phyloP scores from a whole-genome alignment of 2,329 filamentous ascomycete genomes.

The Mollisiaceae sp. region DNA sequence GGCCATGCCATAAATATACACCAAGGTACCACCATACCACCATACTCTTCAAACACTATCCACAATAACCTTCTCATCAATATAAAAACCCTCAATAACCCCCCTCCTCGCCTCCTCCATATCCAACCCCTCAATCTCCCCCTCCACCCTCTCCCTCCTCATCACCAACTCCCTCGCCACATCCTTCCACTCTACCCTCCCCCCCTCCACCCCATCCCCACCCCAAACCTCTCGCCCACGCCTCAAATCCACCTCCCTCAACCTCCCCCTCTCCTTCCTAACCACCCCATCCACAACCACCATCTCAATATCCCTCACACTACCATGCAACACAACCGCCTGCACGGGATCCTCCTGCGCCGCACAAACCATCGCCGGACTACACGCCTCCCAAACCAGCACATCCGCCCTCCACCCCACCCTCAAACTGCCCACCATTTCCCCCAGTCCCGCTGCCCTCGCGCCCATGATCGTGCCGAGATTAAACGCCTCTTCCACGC shows the following conservation, averaged over 20 bases:
- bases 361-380: conserved; percentile 48
- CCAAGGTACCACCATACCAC: neutral
- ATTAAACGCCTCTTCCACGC: conserved; percentile 53
- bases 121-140: conserved; percentile 42
- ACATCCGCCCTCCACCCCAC: conserved; percentile 55
- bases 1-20: no score
- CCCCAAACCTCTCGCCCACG: conserved; percentile 22
- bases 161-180: conserved; percentile 41
- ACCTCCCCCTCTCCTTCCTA: conserved; percentile 44
- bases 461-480: conserved; percentile 55
- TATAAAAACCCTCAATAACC: conserved; percentile 38
- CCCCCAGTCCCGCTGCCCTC: conserved; percentile 48
- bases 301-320: conserved; percentile 47
- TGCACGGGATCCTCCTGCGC: conserved; percentile 49
- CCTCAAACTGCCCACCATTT: conserved; percentile 50
- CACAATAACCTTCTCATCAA: conserved; percentile 26
- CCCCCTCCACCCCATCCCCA: conserved; percentile 25
- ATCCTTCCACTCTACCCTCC: conserved; percentile 40
- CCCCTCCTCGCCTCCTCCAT: conserved; percentile 42
- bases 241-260: conserved; percentile 25
- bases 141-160: conserved; percentile 41
- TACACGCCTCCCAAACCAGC: conserved; percentile 51
- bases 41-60: conserved; percentile 12
- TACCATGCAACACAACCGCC: conserved; percentile 50
- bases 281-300: conserved; percentile 51